Evolutionary conservation across 768 basidiomycete genomes (phyloP), one percentile per base, ranked within the genome.

Genomic region (Agrocybe pediades): DNA sequence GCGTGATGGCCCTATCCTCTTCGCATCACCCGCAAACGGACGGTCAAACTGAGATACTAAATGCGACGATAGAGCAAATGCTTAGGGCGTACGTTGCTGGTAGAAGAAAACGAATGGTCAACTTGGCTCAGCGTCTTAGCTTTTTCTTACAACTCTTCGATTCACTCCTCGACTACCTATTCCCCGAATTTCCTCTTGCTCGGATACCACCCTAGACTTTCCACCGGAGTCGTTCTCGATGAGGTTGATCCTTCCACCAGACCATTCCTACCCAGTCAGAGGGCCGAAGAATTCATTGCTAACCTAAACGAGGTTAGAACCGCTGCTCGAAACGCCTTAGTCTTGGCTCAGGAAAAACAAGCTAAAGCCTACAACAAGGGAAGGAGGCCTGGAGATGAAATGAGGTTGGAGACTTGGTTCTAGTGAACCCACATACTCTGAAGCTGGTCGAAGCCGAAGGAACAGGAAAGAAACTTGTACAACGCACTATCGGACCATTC

Each of bases 381-480:
- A 1, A 21, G 43, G 2, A 39, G 49, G 6, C 26, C 41, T 23
- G 23, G 6, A 0, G 51, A 57, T 2, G 26, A 47, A 2, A 33
- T 8, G 19, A 58, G 9, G 33, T 30, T 0, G 67, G 66, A 6
- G 62, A 65, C 30, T 20, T 43, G 3, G 67, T 63, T 0, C 41
- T 68, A 3, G 29, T 70, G 2, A 69, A 69, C 23, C 67, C 66
- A 4, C 62, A 68, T n/a, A 59, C 65, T 0, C 51, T 71, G 2
- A 56, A 68, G 33, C 40, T 65, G 1, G 44, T 64, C 1, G 60
- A 68, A 8, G 41, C 49, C 2, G 27, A 59, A 45, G 68, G 66
- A 0, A 60, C 45, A 0, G 67, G 69, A 0, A 36, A 41, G 9
- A 71, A 71, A 45, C 57, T 71, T 2, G 49, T 65, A 1, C 61